Evolutionary conservation across 352 stramenopile genomes (phyloP), one percentile per base, ranked within the genome.

Genomic region (Halophytophthora polymorphica): DNA sequence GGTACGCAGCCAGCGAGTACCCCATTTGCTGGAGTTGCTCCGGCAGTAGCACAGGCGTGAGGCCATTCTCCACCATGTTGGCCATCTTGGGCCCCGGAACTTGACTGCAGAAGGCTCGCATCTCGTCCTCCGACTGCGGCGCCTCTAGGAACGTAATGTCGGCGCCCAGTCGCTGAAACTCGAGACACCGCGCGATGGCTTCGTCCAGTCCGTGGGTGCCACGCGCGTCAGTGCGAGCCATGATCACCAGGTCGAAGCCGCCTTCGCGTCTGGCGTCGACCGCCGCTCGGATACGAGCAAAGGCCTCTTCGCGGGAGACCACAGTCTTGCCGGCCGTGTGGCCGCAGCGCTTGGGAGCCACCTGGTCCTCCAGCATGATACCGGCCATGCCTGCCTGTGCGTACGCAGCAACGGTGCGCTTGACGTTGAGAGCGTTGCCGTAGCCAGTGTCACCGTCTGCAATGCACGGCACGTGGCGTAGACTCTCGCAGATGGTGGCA

Each of bases 141-240:
- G 93, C 91, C 50, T 98, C 96, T 6, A 98, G 60, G 61, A 99
- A 98, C 13, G 93, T 98, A 55, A 98, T 97, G 61, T 98, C 95
- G 40, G 90, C 93, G 6, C 95, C 92, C 13, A 91, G 81, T 19
- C 92, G 81, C 42, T 73, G 66, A 57, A 98, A 98, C 47, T 91
- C 86, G 21, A 94, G 67, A 73, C 90, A 98, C 28, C 96, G 79
- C 43, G 82, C 72, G 43, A 98, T 91, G 22, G 91, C 93, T 64
- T 98, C 93, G 18, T 98, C 77, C 36, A 97, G 65, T 37, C 84
- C 90, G 38, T 97, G 70, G 12, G 80, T 95, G 18, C 71, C 88
- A 34, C 96, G 71, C 10, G 93, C 84, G 66, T 98, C 96, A 1
- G 96, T 98, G 36, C 93, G 71, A 18, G 94, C 96, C 65, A 98